Evolutionary conservation across 1,139 yeast species (phyloP), one percentile per base, ranked within the genome.

Genomic region (Taiozyma sp.): DNA sequence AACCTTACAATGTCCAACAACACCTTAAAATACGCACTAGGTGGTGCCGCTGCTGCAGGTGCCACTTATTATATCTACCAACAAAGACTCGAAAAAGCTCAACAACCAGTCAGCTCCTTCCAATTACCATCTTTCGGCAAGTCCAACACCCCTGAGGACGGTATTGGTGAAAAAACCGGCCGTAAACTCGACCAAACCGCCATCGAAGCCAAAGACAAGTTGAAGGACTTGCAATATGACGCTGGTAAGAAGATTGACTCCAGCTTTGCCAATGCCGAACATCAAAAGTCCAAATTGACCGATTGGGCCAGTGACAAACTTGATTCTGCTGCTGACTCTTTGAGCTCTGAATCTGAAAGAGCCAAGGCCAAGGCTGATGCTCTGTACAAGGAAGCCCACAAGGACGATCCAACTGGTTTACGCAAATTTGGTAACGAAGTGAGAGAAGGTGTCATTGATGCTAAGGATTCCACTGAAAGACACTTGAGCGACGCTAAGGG

Each of bases 381-480:
- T 21, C 65, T 74, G 14, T 72, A 68, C 34, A 69, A 74, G 68
- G 74, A 72, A 50, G 69, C 69, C 4, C 68, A 66, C 16, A 70
- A 61, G 40, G 72, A 56, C 35, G 57, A 55, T 24, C 51, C 58
- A 11, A 57, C 46, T 11, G 52, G 59, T 10, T 47, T 54, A 13
- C 47, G 45, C 14, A 49, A 52, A 30, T 30, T 54, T 22, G 61
- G 62, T 9, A 50, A 66, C 54, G 53, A 65, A 52, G 58, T 62
- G 42, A 54, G 62, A 51, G 58, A 55, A 35, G 59, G 64, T 19
- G 69, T 65, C 9, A 62, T 56, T 34, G 64, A 61, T 40, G 72
- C 64, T 13, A 67, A 68, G 42, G 74, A 71, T 19, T 67, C 71
- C 7, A 73, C 69, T 28, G 69, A 73, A 68, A 74, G 71, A 49